These are phyloP conservation scores for Xerocomus amazonicus DNA, from an alignment of 1,284 basidiomycete genomes.

Conservation along the genomic window DNA sequence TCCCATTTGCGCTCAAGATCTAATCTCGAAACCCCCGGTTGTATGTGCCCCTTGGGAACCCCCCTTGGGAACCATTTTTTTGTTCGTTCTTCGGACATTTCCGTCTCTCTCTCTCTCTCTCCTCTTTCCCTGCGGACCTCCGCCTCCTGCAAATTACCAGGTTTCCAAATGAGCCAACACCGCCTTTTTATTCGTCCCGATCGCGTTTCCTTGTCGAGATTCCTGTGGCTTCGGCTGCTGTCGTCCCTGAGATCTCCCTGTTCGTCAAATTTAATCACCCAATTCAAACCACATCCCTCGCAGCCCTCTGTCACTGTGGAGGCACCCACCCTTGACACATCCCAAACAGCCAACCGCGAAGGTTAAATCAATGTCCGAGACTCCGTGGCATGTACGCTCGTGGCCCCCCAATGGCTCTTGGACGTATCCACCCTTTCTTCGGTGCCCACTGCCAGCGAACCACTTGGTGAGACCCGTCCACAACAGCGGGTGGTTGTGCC, in stretches of 20 bases:
- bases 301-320: neutral
- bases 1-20: slow-evolving; percentile 14
- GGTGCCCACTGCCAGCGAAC: no score
- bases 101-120: slow-evolving; percentile 8
- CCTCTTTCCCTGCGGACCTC: slow-evolving; percentile 22
- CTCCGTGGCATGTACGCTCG: slow-evolving; percentile 23
- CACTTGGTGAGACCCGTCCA: no score
- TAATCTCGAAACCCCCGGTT: slow-evolving; percentile 18
- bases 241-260: slow-evolving; percentile 13
- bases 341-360: slow-evolving; percentile 22
- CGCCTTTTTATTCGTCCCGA: slow-evolving; percentile 13
- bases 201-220: slow-evolving; percentile 1
- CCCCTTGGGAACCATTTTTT: slow-evolving; percentile 24
- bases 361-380: slow-evolving; percentile 34
- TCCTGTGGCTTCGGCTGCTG: slow-evolving; percentile 2
- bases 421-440: neutral
- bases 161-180: slow-evolving; percentile 19
- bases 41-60: slow-evolving; percentile 16
- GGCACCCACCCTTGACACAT: slow-evolving; percentile 10
- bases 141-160: slow-evolving; percentile 23
- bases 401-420: neutral
- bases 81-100: slow-evolving; percentile 19
- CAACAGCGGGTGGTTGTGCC: neutral
- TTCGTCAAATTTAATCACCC: slow-evolving; percentile 3
- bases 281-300: slow-evolving; percentile 7